Evolutionary conservation across 108 stramenopile species (phyloP), one percentile per base, ranked within the genome.

Genomic region (Nitzschia sp.): DNA sequence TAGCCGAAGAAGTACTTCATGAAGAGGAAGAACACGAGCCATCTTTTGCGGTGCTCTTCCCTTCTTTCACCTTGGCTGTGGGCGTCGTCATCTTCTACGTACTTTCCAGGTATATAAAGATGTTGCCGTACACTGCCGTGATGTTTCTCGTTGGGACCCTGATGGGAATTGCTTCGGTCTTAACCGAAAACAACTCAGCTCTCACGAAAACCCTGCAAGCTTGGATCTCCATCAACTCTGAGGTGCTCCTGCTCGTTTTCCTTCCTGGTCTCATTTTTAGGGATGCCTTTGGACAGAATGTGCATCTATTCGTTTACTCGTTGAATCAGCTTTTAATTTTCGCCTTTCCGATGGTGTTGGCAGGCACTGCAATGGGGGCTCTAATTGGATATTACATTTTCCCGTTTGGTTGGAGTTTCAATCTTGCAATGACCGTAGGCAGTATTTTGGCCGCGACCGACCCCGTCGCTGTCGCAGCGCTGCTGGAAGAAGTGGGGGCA

Each of bases 371-470:
- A 15, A 38, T 91, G 53, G 85, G 84, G 38, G 38, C 38, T 42
- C 38, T 9, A 13, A 42, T 89, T 4, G 85, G 66, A 0, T 71
- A 74, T n/a, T 87, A 77, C 61, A 74, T 89, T 48, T 75, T 92
- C 49, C 86, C 86, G 5, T 89, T 77, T 46, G 85, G 59, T 13
- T 92, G 91, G 91, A 74, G 79, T 8, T 84, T 72, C 21, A 65
- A 77, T 60, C 58, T 89, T 1, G 72, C 80, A 53, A 67, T 96
- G 72, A 86, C 91, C 15, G 88, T 97, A 61, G 98, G 96, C 32
- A 66, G 83, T 28, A 96, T 98, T 46, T 69, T 96, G 28, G 70
- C 90, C 18, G 96, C 96, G 9, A 98, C 97, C 2, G 98, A 98
- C 68, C 98, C 98, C 0, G 94, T 96, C 0, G 95, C 96, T 3